Evolutionary conservation across 108 stramenopile species (phyloP).

Genomic region (Cyclotella sp.): DNA sequence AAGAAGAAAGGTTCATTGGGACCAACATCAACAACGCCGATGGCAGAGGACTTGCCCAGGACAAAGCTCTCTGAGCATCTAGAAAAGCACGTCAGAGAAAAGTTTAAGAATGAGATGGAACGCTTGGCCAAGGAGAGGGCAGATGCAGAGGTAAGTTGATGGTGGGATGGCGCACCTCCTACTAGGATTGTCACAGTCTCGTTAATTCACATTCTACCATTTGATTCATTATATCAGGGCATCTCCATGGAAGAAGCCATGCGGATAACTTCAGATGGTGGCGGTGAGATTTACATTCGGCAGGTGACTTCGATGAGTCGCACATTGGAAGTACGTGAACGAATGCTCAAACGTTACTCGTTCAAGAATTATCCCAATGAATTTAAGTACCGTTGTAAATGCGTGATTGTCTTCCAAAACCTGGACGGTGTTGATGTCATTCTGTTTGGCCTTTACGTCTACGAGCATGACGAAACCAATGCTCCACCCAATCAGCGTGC

Average conservation of each 20-base stretch:
- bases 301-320: constrained; percentile 93
- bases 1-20: constrained; percentile 72
- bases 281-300: constrained; percentile 86
- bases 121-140: constrained; percentile 71
- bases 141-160: constrained; percentile 55
- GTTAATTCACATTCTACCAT: constrained; percentile 4
- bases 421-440: constrained; percentile 96
- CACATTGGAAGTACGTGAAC: constrained; percentile 83
- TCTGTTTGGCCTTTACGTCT: constrained; percentile 93
- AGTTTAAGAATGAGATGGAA: constrained; percentile 60
- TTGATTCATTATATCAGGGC: constrained; percentile 27
- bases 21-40: constrained; percentile 82
- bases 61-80: constrained; percentile 88
- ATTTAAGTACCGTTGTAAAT: constrained; percentile 92
- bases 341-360: constrained; percentile 89
- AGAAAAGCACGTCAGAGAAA: constrained; percentile 80
- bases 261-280: constrained; percentile 63
- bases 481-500: constrained; percentile 84
- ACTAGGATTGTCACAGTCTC: constrained; percentile 14
- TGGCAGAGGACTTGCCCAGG: constrained; percentile 90
- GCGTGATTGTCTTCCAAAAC: constrained; percentile 92
- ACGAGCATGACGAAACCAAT: constrained; percentile 91
- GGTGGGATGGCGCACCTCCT: not conserved
- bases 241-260: constrained; percentile 79
- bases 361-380: constrained; percentile 91